A percentile compares a stretch with the other conserved stretches of the same genome.
phyloP scores from a whole-genome alignment of 225 moss, liverwort and hornwort genomes.

The Takakia lepidozioides region DNA sequence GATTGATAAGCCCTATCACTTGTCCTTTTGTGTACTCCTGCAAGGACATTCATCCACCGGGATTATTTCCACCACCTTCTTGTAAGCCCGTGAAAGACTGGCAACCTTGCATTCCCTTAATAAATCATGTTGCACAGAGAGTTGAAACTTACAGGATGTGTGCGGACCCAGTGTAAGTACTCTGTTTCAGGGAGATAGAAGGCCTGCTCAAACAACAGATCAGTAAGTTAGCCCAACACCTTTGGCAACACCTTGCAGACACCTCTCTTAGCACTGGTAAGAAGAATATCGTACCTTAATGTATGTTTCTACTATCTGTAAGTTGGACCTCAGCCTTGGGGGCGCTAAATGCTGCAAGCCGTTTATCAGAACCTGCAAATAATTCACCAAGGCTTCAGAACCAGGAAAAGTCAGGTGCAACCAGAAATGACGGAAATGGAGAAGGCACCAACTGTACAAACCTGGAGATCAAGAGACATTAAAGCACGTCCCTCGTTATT shows the following conservation, averaged over 20 bases:
- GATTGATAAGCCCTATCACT: slow-evolving; percentile 82
- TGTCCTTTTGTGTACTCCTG: slow-evolving; percentile 95
- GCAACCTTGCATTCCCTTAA: no score
- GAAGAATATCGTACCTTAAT: slow-evolving; percentile 57
- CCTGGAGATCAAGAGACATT: slow-evolving; percentile 99
- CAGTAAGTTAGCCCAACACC: no score
- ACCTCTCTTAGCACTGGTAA: no score
- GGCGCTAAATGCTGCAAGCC: slow-evolving; percentile 95
- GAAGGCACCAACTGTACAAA: slow-evolving; percentile 17
- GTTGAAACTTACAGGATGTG: slow-evolving; percentile 76
- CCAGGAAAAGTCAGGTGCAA: neutral
- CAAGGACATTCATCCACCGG: slow-evolving; percentile 6
- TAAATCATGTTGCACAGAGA: no score
- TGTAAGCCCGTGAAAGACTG: no score
- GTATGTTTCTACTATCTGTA: slow-evolving; percentile 84
- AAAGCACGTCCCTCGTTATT: slow-evolving; percentile 98
- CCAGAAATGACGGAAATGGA: no score
- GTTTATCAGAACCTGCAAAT: slow-evolving; percentile 73
- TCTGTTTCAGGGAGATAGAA: slow-evolving; percentile 99
- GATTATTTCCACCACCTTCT: no score
- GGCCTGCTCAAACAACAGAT: slow-evolving; percentile 31
- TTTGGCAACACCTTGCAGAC: no score
- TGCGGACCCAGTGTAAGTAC: slow-evolving; percentile 92
- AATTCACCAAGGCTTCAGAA: slow-evolving; percentile 9
- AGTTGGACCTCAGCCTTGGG: slow-evolving; percentile 68